Evolutionary conservation across 2,329 filamentous ascomycete species (phyloP).

Genomic region (Fusarium buxicola): DNA sequence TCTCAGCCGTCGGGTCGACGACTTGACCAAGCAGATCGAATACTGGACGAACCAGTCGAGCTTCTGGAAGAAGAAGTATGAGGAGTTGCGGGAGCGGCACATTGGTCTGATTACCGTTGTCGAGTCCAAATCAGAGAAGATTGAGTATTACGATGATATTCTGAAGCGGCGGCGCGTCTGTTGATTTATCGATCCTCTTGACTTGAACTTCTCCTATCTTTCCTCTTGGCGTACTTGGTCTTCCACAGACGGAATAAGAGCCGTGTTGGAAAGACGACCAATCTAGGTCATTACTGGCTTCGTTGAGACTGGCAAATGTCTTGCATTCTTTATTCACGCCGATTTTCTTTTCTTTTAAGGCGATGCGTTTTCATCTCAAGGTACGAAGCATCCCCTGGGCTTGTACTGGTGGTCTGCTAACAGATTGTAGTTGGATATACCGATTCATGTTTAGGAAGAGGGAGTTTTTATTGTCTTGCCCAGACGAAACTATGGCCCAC

Average conservation of each 20-base stretch:
- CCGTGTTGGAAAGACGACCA: background rate
- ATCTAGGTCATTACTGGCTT: slow-evolving; percentile 1
- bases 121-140: slow-evolving; percentile 49
- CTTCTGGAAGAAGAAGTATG: slow-evolving; percentile 49
- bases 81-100: slow-evolving; percentile 43
- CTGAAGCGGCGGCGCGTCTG: slow-evolving; percentile 48
- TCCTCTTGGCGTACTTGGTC: background rate
- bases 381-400: background rate
- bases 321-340: slow-evolving; percentile 12
- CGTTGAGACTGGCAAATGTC: slow-evolving; percentile 15
- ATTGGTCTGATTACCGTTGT: slow-evolving; percentile 47
- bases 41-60: slow-evolving; percentile 51
- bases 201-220: background rate
- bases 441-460: background rate
- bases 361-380: slow-evolving; percentile 5
- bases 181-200: slow-evolving; percentile 19
- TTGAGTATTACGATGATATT: slow-evolving; percentile 51
- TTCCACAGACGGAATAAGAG: slow-evolving; percentile 9
- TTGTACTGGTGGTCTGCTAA: background rate
- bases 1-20: slow-evolving; percentile 48
- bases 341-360: background rate
- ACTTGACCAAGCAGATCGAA: slow-evolving; percentile 49
- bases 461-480: background rate
- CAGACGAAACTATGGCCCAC: background rate
- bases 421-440: slow-evolving; percentile 18